Base-by-base conservation (phyloP, 345 rosid genomes). In the Linum trigynum region DNA sequence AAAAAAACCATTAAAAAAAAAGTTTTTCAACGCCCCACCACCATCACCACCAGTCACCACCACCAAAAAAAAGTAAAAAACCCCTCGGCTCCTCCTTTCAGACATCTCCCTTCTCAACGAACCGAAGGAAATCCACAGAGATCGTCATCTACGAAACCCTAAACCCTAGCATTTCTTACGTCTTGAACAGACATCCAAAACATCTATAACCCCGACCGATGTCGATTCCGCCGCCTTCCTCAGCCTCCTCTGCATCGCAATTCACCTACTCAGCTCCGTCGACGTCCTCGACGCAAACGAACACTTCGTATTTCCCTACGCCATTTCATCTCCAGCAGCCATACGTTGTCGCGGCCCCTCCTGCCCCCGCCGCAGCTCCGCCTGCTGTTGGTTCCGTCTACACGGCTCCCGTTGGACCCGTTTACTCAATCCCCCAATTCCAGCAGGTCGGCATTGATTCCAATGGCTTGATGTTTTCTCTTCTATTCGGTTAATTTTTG, bases 251-350 rank as follows among this genome's bases (percentile, higher is more conserved):
- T 3, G 61, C 61, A 5, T 56, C 59, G 7, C 59, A 56, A 23
- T 57, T 12, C 61, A 57, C 61, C 37, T 57, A 57, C 61, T 32
- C 61, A 10, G 61, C 61, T 37, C 38, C 61, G 38, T 9, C 61
- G 61, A 57, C 61, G 37, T 23, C 61, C 4, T 57, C 61, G 23
- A 9, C 61, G 61, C 53, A 48, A 15, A 48, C 53, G 53, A 48
- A 48, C 53, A 48, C 9, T 48, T 57, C 61, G 32, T 57, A 57
- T 10, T 57, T 57, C 23, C 61, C 61, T 7, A 37, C 38, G 10
- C 61, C 61, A 32, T 57, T 57, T 37, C 61, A 57, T 37, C 61
- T 57, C 61, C 61, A 57, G 61, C 61, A 57, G 32, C 61, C 61
- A 12, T 32, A 57, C 61, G 61, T 37, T 10, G 61, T 37, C 61